Base-by-base conservation (phyloP, 2,329 filamentous ascomycete species). In the Alternaria consortialis region DNA sequence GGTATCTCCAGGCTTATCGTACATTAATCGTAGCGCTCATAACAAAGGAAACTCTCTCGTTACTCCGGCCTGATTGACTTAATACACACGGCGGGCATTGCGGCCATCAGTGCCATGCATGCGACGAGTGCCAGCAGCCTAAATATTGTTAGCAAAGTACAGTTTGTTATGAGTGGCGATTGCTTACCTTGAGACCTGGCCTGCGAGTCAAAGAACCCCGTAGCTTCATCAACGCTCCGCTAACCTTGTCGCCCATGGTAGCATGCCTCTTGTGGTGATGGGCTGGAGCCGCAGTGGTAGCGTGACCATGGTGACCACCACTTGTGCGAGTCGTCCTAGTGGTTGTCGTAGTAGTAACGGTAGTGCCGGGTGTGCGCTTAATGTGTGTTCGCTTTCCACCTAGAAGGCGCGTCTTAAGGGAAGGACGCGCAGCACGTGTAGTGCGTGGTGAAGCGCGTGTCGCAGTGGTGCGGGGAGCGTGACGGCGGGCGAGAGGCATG, bases 31-130 rank as follows among this genome's bases (percentile, higher is more conserved):
- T 42, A 43, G 27, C 37, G 47, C 29, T 50, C 44, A 53, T n/a
- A 53, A 36, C 29, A 55, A 59, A 62, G 8, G 37, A 47, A 47
- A 63, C 9, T 3, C 11, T 32, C 5, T n/a, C 32, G 1, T 39
- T 34, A 25, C 4, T 13, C 20, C n/a, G 23, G 8, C 8, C n/a
- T n/a, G 7, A 20, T 13, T n/a, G 7, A 13, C 50, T 42, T 73
- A 74, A 46, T 75, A 73, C 11, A 71, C 67, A 29, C 63, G 74
- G 50, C 71, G 74, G 42, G 75, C 60, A 40, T 87, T 87, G 37
- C 88, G 86, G 2, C 90, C 90, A 77, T 92, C 90, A 47, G 90
- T 92, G 40, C 90, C 90, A 68, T 87, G 86, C 89, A 92, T 92
- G 56, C 90, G 85, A 61, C 90, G 84, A 51, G 90, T 90, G 29